Evolutionary conservation across 2,329 filamentous ascomycete species (phyloP).

Genomic region (Bipolaris oryzae): DNA sequence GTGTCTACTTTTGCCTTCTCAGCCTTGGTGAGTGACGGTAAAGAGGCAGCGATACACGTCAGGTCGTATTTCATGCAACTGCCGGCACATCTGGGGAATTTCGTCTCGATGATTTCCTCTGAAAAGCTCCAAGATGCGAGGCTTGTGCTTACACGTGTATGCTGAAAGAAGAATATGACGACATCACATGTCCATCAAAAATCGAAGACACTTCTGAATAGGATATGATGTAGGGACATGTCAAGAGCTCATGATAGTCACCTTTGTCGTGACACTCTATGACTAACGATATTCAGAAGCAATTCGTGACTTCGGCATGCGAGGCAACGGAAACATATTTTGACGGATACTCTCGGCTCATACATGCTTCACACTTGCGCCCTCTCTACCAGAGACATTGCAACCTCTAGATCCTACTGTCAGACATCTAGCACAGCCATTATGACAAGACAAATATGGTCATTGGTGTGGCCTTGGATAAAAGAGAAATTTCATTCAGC

Average conservation of each 20-base stretch:
- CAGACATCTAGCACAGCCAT: not conserved
- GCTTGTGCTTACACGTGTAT: not conserved
- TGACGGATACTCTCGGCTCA: no score
- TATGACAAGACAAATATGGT: not conserved
- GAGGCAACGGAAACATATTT: no score
- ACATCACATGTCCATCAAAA: not conserved
- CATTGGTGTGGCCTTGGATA: not conserved
- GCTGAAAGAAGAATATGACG: not conserved
- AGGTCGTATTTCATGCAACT: conserved; percentile 4
- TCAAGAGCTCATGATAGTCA: no score
- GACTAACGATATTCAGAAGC: not conserved
- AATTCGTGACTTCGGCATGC: not conserved
- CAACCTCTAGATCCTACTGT: not conserved
- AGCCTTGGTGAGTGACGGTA: not conserved
- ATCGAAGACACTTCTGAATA: not conserved
- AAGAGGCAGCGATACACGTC: conserved; percentile 5
- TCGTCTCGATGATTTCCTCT: not conserved
- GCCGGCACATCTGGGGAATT: not conserved
- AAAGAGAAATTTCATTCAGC: not conserved
- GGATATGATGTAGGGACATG: no score
- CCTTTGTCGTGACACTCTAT: not conserved
- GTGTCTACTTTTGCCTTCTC: not conserved
- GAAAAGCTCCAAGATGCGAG: conserved; percentile 1
- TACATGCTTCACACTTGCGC: no score
- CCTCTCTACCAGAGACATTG: no score